phyloP scores from a whole-genome alignment of 768 basidiomycete genomes.

The Suillus alpinus region DNA sequence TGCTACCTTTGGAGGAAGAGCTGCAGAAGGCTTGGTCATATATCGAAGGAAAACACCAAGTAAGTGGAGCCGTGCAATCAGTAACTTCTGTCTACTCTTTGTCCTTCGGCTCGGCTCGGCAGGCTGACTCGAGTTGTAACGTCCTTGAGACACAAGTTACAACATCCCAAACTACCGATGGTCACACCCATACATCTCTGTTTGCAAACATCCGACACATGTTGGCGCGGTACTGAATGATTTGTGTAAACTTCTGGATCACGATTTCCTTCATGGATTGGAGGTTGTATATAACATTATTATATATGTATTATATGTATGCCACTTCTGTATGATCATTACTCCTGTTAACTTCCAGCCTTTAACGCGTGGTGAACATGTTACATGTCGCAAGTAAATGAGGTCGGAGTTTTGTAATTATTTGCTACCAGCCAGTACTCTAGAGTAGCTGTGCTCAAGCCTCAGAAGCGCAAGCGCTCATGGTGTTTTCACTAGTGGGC shows the following conservation, averaged over 20 bases:
- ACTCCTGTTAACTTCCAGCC: too few relatives aligned
- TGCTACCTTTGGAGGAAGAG: conserved; percentile 53
- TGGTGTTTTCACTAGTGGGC: neutral
- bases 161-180: conserved; percentile 8
- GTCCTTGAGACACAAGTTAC: conserved; percentile 17
- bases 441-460: neutral
- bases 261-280: neutral
- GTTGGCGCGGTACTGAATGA: conserved; percentile 22
- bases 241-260: conserved; percentile 3
- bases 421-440: too few relatives aligned
- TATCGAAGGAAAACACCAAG: conserved; percentile 21
- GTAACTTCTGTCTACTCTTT: conserved; percentile 3
- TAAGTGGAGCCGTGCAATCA: conserved; percentile 10
- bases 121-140: conserved; percentile 17
- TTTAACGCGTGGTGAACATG: neutral
- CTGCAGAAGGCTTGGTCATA: conserved; percentile 49
- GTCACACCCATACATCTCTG: conserved; percentile 19
- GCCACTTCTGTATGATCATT: neutral
- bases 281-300: neutral
- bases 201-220: conserved; percentile 20
- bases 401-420: conserved; percentile 1
- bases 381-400: neutral
- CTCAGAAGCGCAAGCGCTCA: too few relatives aligned
- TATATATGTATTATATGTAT: neutral
- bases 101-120: conserved; percentile 18